Conservation (phyloP, 441 rosid genomes). For the Corymbia citriodora region DNA sequence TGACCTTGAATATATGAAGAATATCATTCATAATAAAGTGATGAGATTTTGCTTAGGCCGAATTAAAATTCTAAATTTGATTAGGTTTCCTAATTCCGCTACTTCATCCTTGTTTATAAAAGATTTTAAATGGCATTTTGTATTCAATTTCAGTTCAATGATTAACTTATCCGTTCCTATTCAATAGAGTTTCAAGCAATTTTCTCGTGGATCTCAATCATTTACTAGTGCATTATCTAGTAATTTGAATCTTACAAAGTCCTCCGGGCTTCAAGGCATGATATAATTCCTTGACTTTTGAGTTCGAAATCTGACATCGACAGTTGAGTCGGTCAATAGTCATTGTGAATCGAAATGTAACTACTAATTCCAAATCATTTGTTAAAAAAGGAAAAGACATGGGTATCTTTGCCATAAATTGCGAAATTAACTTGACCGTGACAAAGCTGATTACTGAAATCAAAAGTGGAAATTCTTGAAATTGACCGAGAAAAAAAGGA, state of each 20-base stretch:
- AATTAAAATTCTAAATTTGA: background rate
- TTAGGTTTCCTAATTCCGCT: background rate
- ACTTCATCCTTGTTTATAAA: background rate
- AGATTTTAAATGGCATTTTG: background rate
- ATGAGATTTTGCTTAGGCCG: background rate
- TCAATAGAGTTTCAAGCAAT: background rate
- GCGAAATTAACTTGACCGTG: background rate
- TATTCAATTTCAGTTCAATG: background rate
- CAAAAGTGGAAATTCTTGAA: background rate
- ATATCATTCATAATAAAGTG: background rate
- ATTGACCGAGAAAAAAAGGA: background rate
- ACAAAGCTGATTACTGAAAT: background rate
- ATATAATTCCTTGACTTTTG: background rate
- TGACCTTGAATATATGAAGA: background rate
- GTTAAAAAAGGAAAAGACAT: background rate
- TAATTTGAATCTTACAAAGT: background rate
- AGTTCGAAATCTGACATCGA: background rate
- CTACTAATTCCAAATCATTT: background rate
- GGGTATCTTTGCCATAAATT: background rate
- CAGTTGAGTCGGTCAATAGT: fast-evolving
- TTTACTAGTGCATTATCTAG: background rate
- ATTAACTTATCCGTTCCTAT: background rate
- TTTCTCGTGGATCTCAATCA: fast-evolving
- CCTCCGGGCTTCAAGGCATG: background rate
- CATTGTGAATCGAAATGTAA: background rate